Conservation (phyloP, 2,329 filamentous ascomycete genomes). For the Alternaria incomplexa region DNA sequence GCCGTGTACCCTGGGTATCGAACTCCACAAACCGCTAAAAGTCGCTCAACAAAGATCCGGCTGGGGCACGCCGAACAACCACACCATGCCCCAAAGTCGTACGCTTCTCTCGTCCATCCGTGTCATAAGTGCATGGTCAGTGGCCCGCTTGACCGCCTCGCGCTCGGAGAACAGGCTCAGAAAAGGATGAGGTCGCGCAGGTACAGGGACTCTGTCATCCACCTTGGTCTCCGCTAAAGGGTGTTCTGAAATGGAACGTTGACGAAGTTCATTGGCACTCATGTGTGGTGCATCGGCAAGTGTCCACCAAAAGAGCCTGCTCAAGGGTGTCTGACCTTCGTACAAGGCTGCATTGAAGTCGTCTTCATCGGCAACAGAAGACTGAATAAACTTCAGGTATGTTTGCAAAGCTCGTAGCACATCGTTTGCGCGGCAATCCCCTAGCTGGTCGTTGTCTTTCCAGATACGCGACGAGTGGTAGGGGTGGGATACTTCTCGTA, state of each 20-base stretch:
- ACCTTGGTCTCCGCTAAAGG: background rate
- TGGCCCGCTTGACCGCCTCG: background rate
- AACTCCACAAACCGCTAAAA: background rate
- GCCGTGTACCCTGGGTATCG: background rate
- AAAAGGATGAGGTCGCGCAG: background rate
- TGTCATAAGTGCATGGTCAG: conserved; percentile 7
- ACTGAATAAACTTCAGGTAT: conserved; percentile 32
- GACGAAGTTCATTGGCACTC: conserved; percentile 14
- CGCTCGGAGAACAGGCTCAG: conserved; percentile 1
- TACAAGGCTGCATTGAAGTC: conserved; percentile 35
- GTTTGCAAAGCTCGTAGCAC: conserved; percentile 37
- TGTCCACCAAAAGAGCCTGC: conserved; percentile 36
- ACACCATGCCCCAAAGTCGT: conserved; percentile 17
- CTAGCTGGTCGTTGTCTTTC: conserved; percentile 29
- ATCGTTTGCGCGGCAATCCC: conserved; percentile 40
- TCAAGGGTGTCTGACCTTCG: conserved; percentile 21
- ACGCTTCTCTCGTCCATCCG: conserved; percentile 11
- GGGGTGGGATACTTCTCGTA: conserved; percentile 38
- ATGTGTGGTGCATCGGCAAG: conserved; percentile 8
- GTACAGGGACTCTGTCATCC: background rate
- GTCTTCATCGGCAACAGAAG: conserved; percentile 9
- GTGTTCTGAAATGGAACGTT: conserved; percentile 14
- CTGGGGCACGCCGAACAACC: conserved; percentile 17
- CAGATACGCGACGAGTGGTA: conserved; percentile 34
- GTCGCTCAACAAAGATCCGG: background rate